These are phyloP conservation scores for Leccinum truebloodii DNA, from an alignment of 768 basidiomycete genomes.

Conservation along the genomic window DNA sequence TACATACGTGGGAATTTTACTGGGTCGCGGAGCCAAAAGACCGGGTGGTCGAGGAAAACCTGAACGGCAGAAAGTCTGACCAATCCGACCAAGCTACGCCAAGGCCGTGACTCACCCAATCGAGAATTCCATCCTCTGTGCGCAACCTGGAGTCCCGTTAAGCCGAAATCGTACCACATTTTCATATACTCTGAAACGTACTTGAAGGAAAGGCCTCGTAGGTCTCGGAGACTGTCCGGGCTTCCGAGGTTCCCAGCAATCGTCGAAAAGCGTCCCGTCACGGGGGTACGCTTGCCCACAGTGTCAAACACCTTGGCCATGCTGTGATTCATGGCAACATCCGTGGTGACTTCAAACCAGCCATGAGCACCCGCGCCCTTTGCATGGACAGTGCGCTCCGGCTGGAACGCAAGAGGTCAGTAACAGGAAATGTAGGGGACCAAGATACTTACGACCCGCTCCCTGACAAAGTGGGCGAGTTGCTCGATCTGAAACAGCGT, in stretches of 20 bases:
- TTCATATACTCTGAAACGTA: conserved; percentile 30
- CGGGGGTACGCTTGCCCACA: conserved; percentile 18
- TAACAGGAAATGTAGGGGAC: neutral
- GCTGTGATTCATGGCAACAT: conserved; percentile 16
- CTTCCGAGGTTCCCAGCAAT: conserved; percentile 54
- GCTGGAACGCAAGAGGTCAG: conserved; percentile 3
- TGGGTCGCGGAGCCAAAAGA: conserved; percentile 50
- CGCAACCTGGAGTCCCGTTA: conserved; percentile 28
- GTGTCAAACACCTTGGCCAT: conserved; percentile 18
- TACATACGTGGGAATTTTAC: conserved; percentile 48
- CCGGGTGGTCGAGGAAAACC: conserved; percentile 43
- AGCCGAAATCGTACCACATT: neutral
- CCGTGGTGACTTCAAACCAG: conserved; percentile 21
- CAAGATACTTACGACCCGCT: conserved; percentile 16
- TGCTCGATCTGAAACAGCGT: conserved; percentile 14
- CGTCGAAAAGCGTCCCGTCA: conserved; percentile 49
- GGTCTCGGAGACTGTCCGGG: conserved; percentile 50
- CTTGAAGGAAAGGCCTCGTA: conserved; percentile 54
- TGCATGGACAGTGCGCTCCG: conserved; percentile 20
- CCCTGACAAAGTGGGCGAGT: conserved; percentile 20
- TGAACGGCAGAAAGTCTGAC: conserved; percentile 7
- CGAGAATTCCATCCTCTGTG: conserved; percentile 40
- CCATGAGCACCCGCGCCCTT: conserved; percentile 21
- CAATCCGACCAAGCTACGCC: neutral
- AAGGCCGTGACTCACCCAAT: conserved; percentile 34